Base-by-base conservation (phyloP, 106 monocot genomes). In the Amphibolis antarctica region DNA sequence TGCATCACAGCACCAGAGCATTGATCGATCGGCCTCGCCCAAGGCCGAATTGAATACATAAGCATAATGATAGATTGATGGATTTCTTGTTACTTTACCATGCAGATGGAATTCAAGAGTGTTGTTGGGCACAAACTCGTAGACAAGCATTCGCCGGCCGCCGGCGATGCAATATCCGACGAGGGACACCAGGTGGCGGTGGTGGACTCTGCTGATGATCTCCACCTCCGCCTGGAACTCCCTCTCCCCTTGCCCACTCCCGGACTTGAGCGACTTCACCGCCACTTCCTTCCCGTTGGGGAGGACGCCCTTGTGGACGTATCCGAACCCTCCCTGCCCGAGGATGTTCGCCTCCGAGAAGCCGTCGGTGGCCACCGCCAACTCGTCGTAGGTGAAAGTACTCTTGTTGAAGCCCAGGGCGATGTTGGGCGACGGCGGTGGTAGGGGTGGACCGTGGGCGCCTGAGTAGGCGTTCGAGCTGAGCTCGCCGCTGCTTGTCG, bases 141-240 rank as follows among this genome's bases (percentile, higher is more conserved):
- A 93, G 9, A 93, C 75, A 9, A 93, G 83, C 80, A 93, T 68
- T 44, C 88, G 47, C n/a, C 85, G 84, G 9, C 59, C 11, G 14
- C 78, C 82, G 1, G 88, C 60, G 28, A 88, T 93, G 69, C 93
- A 93, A 62, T 88, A 93, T 1, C 93, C 93, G 42, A 87, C 85
- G 26, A 93, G 88, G 0, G 85, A 83, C 15, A 93, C 93, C 15
- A 93, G 67, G 61, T 93, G 88, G 14, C 93, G 82, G 59, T 93
- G 93, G 56, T 88, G 93, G 3, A 93, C 93, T 42, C 93, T 60
- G 67, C 88, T 93, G 36, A 93, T 88, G 60, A 93, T 88, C 12
- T 93, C 93, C 1, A 93, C 93, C 64, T 88, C 85, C 73, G 88
- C 85, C 28, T 88, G 88, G 73, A 93, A 88, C 82, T 93, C 88